Evolutionary conservation across 23 red algal genomes (phyloP), one percentile per base, ranked within the genome.

Genomic region (Cyanidiococcus yangmingshanensis): DNA sequence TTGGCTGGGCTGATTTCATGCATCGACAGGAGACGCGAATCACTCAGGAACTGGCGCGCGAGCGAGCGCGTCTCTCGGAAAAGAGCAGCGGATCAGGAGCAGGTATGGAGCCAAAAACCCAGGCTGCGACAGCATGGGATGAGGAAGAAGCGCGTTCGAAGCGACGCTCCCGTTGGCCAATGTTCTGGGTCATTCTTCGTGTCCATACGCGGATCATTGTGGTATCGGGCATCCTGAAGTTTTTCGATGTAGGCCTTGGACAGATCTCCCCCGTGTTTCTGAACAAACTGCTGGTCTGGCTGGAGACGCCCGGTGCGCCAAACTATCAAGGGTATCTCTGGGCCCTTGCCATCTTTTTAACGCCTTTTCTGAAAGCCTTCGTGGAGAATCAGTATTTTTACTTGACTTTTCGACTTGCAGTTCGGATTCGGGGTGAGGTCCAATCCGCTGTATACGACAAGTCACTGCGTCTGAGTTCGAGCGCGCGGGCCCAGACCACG

Each of bases 381-480:
- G 57, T 87, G 34, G 90, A 95, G 79, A 95, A 87, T 39, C 82
- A 89, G 67, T 89, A 95, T 79, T 95, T 86, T 37, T 68, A 86
- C 67, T 33, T 57, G 37, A 79, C 84, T 12, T 85, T 95, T 79
- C 90, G 90, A 37, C 50, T 76, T 2, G 90, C 83, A 36, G 84
- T 95, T 59, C 90, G 87, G 0, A 86, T 95, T 2, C 87, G 90
- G 37, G 33, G 58, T 0, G 80, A 77, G 1, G 37, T 92, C 30
- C 89, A 92, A 74, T 85, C 86, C 30, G 59, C 83, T n/a, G 74
- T 98, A 0, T 98, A 92, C 76, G 83, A 86, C 50, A 98, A 98
- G 86, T 85, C 88, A 40, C 79, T 98, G 30, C 37, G 50, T 37
- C 76, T 98, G 40, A 89, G 86, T 57, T 74, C 94, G 2, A 76